Base-by-base conservation (phyloP, 108 stramenopile genomes). In the Cyclotella atomus region DNA sequence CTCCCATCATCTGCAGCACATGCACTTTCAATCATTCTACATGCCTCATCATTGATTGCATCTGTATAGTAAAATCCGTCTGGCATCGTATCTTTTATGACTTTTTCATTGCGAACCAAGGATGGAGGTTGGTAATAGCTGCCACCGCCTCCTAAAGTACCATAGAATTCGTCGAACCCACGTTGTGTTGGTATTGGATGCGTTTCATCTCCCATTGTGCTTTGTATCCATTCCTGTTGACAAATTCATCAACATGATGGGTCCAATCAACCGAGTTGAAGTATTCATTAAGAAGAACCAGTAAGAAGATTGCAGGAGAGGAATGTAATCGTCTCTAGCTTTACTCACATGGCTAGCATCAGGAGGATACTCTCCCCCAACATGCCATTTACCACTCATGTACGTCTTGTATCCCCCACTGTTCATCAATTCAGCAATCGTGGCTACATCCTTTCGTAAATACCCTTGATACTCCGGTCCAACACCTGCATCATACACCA, bases 311-410 rank as follows among this genome's bases (percentile, higher is more conserved):
- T n/a, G n/a, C n/a, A n/a, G n/a, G n/a, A n/a, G n/a, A n/a, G n/a
- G n/a, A n/a, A n/a, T n/a, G n/a, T n/a, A n/a, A n/a, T n/a, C n/a
- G n/a, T n/a, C n/a, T n/a, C n/a, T n/a, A n/a, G n/a, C n/a, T n/a
- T n/a, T n/a, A n/a, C 56, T 30, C 24, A 59, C 56, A 57, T 71
- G 66, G 9, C 56, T 49, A 20, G 73, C 77, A 65, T 83, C 73
- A 6, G 82, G 82, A 17, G 82, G 82, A 47, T 79, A 83, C 23
- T 83, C 82, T 8, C 82, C 82, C 6, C 82, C 82, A 9, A 63
- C 82, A 35, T 78, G 82, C 82, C 82, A 83, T 47, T 83, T 83
- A 12, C 82, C 82, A 8, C 65, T 67, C 82, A 83, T 83, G 65
- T 69, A 75, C 12, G 77, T 75, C 20, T 54, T 30, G 59, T 83